Evolutionary conservation across 768 basidiomycete genomes (phyloP).

Genomic region (Chalciporus chontae): DNA sequence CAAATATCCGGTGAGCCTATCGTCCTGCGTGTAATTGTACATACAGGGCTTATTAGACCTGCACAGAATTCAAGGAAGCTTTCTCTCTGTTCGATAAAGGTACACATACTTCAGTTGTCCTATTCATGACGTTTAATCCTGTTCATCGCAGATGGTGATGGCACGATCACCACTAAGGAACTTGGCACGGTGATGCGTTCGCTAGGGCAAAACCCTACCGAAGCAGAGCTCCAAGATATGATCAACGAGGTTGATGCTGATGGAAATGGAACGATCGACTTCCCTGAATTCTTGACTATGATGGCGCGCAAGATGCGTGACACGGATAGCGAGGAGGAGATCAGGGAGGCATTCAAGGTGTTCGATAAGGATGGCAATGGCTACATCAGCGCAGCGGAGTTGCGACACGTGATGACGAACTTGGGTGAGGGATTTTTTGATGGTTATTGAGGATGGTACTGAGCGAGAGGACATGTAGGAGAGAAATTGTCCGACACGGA

Average conservation of each 20-base stretch:
- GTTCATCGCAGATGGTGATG: conserved; percentile 69
- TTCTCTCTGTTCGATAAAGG: conserved; percentile 98
- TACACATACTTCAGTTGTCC: not conserved
- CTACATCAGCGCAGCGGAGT: conserved; percentile 80
- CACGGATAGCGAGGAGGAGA: conserved; percentile 90
- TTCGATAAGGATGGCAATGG: conserved; percentile 97
- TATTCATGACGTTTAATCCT: not conserved
- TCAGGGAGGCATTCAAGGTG: conserved; percentile 94
- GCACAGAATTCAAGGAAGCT: conserved; percentile 94
- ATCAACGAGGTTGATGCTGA: conserved; percentile 93
- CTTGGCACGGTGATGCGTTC: conserved; percentile 94
- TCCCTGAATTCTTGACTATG: conserved; percentile 79
- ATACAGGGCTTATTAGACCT: conserved; percentile 1
- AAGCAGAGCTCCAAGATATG: conserved; percentile 91
- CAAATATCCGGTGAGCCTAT: conserved; percentile 77
- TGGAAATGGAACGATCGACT: conserved; percentile 86
- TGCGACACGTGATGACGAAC: conserved; percentile 89
- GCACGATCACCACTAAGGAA: conserved; percentile 87
- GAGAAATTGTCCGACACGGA: conserved; percentile 86
- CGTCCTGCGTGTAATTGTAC: not conserved
- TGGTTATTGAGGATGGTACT: not conserved
- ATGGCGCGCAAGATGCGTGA: conserved; percentile 90
- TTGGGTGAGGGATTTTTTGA: conserved; percentile 51
- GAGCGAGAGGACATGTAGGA: conserved; percentile 38
- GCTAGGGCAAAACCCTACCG: conserved; percentile 88